Evolutionary conservation across 139 green algal genomes (phyloP).

Genomic region (Yamagishiella unicocca): DNA sequence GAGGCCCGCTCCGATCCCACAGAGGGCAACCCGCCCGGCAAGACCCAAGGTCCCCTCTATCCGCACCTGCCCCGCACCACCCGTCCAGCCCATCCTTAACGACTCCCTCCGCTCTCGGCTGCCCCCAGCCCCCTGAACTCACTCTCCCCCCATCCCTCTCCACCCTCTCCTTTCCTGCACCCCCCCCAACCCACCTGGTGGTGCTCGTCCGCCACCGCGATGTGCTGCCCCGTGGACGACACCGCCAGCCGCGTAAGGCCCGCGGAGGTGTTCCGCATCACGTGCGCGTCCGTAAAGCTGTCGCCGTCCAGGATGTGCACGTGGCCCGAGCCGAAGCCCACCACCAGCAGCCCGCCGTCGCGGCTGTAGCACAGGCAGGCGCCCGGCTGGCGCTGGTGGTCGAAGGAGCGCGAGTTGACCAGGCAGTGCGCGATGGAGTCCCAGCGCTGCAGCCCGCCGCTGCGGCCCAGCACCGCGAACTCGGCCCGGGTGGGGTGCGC

Average conservation of each 20-base stretch:
- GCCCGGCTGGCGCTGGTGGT: not conserved
- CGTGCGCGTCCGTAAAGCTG: conserved; percentile 42
- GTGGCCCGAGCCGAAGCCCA: conserved; percentile 55
- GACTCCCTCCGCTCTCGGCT: too few relatives aligned
- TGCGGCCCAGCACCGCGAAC: conserved; percentile 52
- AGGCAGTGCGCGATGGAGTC: conserved; percentile 55
- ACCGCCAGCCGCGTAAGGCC: conserved; percentile 37
- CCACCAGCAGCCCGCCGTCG: conserved; percentile 58
- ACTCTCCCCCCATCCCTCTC: not conserved
- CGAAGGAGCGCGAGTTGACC: conserved; percentile 41
- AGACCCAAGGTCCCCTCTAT: too few relatives aligned
- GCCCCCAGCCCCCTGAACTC: too few relatives aligned
- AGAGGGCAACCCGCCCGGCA: too few relatives aligned
- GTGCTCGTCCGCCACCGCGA: conserved; percentile 62
- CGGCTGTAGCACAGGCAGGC: conserved; percentile 50
- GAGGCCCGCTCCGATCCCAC: too few relatives aligned
- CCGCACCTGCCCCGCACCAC: not conserved
- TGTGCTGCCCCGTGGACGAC: conserved; percentile 47
- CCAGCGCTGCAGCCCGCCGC: conserved; percentile 64
- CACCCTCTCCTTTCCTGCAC: not conserved
- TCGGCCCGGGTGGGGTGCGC: conserved; percentile 63
- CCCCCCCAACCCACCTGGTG: conserved; percentile 8
- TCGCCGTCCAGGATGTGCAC: conserved; percentile 54
- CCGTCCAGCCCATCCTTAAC: too few relatives aligned
- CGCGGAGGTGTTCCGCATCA: conserved; percentile 49